These are phyloP conservation scores for Alternaria burnsii DNA, from an alignment of 2,329 filamentous ascomycete species.

Conservation along the genomic window DNA sequence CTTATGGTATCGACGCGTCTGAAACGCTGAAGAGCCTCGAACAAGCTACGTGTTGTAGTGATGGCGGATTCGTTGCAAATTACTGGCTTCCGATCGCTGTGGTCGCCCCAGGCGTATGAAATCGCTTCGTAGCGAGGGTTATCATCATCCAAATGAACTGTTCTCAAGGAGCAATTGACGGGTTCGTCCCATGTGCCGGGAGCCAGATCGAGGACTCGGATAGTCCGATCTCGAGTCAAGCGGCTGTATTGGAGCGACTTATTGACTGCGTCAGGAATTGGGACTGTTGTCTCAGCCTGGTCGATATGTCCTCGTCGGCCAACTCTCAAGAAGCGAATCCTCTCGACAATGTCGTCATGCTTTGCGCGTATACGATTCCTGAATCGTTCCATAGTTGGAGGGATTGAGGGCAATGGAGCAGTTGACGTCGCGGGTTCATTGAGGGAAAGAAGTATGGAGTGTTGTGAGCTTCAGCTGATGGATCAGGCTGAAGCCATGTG, in stretches of 20 bases:
- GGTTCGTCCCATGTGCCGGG: not conserved
- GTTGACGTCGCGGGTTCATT: no score
- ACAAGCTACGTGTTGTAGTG: not conserved
- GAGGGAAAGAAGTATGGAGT: no score
- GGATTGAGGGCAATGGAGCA: no score
- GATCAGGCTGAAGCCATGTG: not conserved
- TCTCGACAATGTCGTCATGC: no score
- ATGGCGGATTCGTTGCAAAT: not conserved
- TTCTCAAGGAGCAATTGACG: not conserved
- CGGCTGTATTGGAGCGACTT: not conserved
- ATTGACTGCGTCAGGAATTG: no score
- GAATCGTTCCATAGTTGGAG: no score
- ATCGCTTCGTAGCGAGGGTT: conserved; percentile 16
- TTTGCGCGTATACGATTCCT: not conserved
- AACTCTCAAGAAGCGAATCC: no score
- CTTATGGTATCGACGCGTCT: not conserved
- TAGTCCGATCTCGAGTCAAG: not conserved
- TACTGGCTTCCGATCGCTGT: not conserved
- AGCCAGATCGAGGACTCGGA: not conserved
- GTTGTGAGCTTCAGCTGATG: no score
- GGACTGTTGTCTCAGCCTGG: no score
- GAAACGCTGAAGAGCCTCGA: conserved; percentile 11
- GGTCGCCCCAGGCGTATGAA: conserved; percentile 24
- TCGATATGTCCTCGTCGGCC: no score
- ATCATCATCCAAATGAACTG: not conserved